Evolutionary conservation across 2,329 filamentous ascomycete genomes (phyloP).

Genomic region (Orbilia quercus): DNA sequence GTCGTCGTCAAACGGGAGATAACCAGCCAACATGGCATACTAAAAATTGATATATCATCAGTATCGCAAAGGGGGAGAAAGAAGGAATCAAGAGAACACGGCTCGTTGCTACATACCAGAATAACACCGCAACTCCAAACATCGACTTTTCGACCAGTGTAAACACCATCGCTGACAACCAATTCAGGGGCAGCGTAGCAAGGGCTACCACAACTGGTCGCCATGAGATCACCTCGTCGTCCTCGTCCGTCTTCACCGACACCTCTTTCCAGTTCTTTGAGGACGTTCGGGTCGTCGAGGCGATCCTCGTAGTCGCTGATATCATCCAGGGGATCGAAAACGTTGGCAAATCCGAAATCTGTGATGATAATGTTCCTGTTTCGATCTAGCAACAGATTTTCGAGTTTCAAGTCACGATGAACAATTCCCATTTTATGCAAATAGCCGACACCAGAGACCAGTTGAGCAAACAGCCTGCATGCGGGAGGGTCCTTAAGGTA

Average conservation of each 20-base stretch:
- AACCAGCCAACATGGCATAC: constrained; percentile 99
- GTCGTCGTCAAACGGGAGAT: constrained; percentile 97
- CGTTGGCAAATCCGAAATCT: constrained; percentile 98
- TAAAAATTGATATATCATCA: constrained; percentile 64
- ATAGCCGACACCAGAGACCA: constrained; percentile 96
- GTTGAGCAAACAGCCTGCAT: constrained; percentile 89
- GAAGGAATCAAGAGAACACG: background rate
- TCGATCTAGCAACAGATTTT: constrained; percentile 92
- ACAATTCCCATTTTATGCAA: constrained; percentile 99
- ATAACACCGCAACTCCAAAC: constrained; percentile 99
- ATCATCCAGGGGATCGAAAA: constrained; percentile 89
- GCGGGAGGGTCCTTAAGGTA: constrained; percentile 95
- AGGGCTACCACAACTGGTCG: constrained; percentile 97
- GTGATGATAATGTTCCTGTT: constrained; percentile 99
- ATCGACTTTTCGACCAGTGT: constrained; percentile 96
- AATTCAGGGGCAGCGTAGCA: constrained; percentile 97
- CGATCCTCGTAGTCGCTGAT: constrained; percentile 89
- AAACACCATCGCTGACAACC: constrained; percentile 95
- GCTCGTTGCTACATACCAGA: constrained; percentile 73
- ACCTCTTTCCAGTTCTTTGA: constrained; percentile 87
- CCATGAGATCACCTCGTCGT: constrained; percentile 94
- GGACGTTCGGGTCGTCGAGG: constrained; percentile 84
- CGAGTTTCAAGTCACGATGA: constrained; percentile 93
- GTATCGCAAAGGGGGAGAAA: background rate
- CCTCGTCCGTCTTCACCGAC: constrained; percentile 69